These are phyloP conservation scores for Aspergillus novoparasiticus DNA, from an alignment of 2,329 filamentous ascomycete genomes.

Conservation along the genomic window DNA sequence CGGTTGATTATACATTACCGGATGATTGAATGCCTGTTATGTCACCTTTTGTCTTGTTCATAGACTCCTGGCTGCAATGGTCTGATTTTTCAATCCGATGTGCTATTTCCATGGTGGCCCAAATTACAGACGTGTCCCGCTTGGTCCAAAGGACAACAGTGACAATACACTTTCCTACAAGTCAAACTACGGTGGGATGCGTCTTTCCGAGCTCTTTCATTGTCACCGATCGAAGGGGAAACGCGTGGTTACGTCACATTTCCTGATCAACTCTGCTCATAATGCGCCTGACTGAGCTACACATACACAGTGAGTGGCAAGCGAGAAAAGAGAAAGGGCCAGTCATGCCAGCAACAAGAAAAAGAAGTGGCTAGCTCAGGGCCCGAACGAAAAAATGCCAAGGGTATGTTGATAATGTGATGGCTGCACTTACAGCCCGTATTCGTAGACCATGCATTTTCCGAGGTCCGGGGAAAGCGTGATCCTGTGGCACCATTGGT, in stretches of 20 bases:
- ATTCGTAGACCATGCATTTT: not conserved
- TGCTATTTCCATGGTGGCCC: constrained; percentile 3
- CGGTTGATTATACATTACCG: constrained; percentile 1
- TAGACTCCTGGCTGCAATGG: not conserved
- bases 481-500: not conserved
- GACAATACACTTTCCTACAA: not conserved
- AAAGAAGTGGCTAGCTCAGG: not conserved
- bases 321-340: not conserved
- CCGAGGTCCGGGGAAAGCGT: too few species aligned
- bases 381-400: not conserved
- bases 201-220: not conserved
- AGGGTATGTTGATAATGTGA: not conserved
- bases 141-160: not conserved
- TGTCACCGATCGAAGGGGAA: not conserved
- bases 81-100: constrained; percentile 9
- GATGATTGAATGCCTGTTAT: constrained; percentile 5
- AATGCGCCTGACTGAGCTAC: not conserved
- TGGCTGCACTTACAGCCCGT: not conserved
- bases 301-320: not conserved
- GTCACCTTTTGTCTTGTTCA: constrained; percentile 2
- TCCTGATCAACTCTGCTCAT: not conserved
- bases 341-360: not conserved
- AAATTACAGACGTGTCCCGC: not conserved
- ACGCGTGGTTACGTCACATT: not conserved
- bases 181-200: not conserved